These are phyloP conservation scores for Paecilomyces dactylethromorphus DNA, from an alignment of 2,329 filamentous ascomycete species.

Conservation along the genomic window DNA sequence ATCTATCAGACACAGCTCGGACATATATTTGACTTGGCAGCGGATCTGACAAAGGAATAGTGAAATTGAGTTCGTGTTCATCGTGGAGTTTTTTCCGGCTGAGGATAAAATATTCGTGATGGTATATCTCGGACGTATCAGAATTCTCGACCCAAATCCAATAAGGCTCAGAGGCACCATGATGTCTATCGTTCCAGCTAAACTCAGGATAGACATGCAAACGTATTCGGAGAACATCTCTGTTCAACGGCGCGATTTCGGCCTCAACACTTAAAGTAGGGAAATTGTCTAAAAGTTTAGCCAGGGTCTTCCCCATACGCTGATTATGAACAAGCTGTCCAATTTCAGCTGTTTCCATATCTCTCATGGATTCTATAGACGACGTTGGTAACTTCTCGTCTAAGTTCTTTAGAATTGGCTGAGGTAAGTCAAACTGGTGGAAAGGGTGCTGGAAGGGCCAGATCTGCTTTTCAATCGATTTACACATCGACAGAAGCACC, in stretches of 20 bases:
- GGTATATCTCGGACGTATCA: slow-evolving; percentile 94
- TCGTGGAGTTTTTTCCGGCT: slow-evolving; percentile 85
- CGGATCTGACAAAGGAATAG: slow-evolving; percentile 88
- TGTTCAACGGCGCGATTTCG: slow-evolving; percentile 90
- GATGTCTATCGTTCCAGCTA: slow-evolving; percentile 85
- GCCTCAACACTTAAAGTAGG: slow-evolving; percentile 85
- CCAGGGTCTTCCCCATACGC: slow-evolving; percentile 74
- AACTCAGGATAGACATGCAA: slow-evolving; percentile 86
- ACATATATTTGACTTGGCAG: slow-evolving; percentile 95
- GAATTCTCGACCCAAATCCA: slow-evolving; percentile 99
- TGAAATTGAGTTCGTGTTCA: slow-evolving; percentile 97
- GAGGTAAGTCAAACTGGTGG: slow-evolving; percentile 86
- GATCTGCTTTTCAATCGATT: slow-evolving; percentile 92
- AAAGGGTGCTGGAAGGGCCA: slow-evolving; percentile 95
- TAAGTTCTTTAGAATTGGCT: slow-evolving; percentile 73
- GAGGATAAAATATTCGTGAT: slow-evolving; percentile 94
- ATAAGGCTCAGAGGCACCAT: slow-evolving; percentile 92
- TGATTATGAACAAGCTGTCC: slow-evolving; percentile 87
- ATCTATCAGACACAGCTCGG: slow-evolving; percentile 86
- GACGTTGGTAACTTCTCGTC: slow-evolving; percentile 68
- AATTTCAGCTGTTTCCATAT: slow-evolving; percentile 90
- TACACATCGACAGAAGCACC: slow-evolving; percentile 83
- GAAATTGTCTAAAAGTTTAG: slow-evolving; percentile 79
- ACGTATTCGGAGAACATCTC: slow-evolving; percentile 88
- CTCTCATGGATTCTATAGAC: slow-evolving; percentile 75